A percentile compares a stretch with the other conserved stretches of the same genome.
phyloP scores from a whole-genome alignment of 2,329 filamentous ascomycete genomes.

The Ciborinia camelliae region DNA sequence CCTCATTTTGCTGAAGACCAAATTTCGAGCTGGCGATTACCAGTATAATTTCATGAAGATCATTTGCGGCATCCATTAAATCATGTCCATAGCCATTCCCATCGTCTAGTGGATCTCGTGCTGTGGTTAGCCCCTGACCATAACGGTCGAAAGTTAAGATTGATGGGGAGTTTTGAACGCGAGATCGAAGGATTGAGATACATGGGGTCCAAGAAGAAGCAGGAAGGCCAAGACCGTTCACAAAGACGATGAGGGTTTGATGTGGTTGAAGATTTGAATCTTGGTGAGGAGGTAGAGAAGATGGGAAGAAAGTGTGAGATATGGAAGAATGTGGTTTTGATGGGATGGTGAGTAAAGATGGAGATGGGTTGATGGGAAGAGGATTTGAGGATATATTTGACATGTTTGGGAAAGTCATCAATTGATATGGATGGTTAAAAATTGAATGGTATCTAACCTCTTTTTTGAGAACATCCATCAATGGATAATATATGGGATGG shows the following conservation, averaged over 20 bases:
- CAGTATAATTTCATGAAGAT: constrained; percentile 35
- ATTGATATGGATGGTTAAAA: no score
- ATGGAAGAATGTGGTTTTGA: constrained; percentile 37
- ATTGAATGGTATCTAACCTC: not conserved
- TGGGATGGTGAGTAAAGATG: constrained; percentile 29
- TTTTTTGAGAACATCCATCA: not conserved
- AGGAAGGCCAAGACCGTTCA: constrained; percentile 37
- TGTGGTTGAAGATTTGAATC: constrained; percentile 3
- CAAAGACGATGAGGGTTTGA: constrained; percentile 33
- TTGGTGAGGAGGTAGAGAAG: constrained; percentile 24
- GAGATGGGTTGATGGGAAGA: not conserved
- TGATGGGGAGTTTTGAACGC: constrained; percentile 28
- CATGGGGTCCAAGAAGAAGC: constrained; percentile 32
- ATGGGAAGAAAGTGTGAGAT: constrained; percentile 33
- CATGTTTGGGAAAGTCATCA: not conserved
- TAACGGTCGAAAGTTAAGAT: constrained; percentile 39
- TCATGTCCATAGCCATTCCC: constrained; percentile 34
- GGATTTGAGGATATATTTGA: not conserved
- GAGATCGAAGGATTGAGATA: constrained; percentile 31
- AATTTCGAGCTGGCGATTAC: constrained; percentile 25
- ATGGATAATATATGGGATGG: no score
- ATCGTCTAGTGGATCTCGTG: constrained; percentile 32
- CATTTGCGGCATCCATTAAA: constrained; percentile 33
- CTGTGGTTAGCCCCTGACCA: constrained; percentile 32
- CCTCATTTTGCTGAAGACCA: constrained; percentile 9